A percentile compares a stretch with the other conserved stretches of the same genome.
These are phyloP conservation scores for Citrus glauca DNA, from an alignment of 345 rosid species.

Conservation along the genomic window DNA sequence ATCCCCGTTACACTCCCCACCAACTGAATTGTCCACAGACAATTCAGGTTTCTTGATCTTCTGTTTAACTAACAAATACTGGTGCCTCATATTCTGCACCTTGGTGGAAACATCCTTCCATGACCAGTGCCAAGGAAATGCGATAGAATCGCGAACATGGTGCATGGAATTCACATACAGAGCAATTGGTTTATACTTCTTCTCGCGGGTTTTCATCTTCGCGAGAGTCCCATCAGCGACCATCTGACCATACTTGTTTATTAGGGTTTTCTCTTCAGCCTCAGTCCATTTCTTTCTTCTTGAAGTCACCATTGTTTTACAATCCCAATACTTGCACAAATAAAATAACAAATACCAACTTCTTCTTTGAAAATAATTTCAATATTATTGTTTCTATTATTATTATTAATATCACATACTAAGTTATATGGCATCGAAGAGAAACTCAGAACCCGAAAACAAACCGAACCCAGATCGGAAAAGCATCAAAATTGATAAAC, in stretches of 20 bases:
- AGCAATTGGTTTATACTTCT: constrained; percentile 68
- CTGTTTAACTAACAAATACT: constrained; percentile 71
- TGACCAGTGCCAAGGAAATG: constrained; percentile 75
- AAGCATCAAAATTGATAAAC: constrained; percentile 14
- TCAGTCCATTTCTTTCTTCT: constrained; percentile 81
- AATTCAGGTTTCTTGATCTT: constrained; percentile 59
- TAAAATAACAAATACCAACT: constrained; percentile 1
- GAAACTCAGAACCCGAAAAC: constrained; percentile 6
- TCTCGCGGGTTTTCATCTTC: constrained; percentile 80
- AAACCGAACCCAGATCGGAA: constrained; percentile 21
- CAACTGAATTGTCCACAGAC: constrained; percentile 25
- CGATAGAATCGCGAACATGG: constrained; percentile 47
- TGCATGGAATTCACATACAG: constrained; percentile 57
- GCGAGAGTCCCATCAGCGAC: constrained; percentile 61
- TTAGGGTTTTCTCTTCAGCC: constrained; percentile 76
- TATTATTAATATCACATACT: neutral
- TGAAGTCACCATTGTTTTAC: constrained; percentile 40
- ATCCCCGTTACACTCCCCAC: constrained; percentile 36
- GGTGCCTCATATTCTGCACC: constrained; percentile 88
- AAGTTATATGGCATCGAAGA: constrained; percentile 15
- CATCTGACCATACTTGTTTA: constrained; percentile 63
- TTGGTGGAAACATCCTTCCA: constrained; percentile 90
- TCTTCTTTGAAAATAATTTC: neutral
- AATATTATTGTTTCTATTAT: neutral
- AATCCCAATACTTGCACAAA: neutral